These are phyloP conservation scores for Talaromyces sp. DNA, from an alignment of 2,329 filamentous ascomycete species.

Conservation along the genomic window DNA sequence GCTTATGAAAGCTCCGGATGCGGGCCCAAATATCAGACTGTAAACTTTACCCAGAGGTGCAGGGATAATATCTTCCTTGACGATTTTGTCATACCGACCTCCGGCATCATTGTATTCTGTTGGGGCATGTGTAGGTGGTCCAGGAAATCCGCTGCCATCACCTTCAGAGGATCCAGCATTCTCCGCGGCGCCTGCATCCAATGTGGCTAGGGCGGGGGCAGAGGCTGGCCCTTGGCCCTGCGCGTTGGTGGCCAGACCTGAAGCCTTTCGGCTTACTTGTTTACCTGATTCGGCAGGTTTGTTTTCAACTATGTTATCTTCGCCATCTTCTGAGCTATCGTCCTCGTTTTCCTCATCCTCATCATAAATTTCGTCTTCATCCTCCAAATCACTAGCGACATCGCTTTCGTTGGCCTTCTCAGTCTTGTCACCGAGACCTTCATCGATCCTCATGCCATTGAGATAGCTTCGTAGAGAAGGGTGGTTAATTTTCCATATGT, in stretches of 20 bases:
- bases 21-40: constrained; percentile 76
- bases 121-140: constrained; percentile 71
- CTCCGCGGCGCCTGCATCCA: constrained; percentile 44
- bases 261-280: constrained; percentile 65
- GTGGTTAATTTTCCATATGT: constrained; percentile 97
- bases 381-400: constrained; percentile 69
- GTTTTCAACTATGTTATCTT: constrained; percentile 51
- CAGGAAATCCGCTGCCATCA: constrained; percentile 65
- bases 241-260: constrained; percentile 42
- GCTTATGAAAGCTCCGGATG: constrained; percentile 73
- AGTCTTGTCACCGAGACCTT: constrained; percentile 81
- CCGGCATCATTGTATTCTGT: constrained; percentile 79
- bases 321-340: constrained; percentile 57
- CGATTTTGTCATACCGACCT: constrained; percentile 75
- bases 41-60: constrained; percentile 92
- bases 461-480: constrained; percentile 85
- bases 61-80: constrained; percentile 80
- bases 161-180: constrained; percentile 36
- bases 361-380: constrained; percentile 59
- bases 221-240: constrained; percentile 31
- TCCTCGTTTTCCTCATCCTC: constrained; percentile 50
- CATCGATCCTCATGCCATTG: constrained; percentile 78
- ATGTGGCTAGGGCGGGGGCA: constrained; percentile 27
- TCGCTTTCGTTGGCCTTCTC: constrained; percentile 70
- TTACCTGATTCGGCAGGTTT: constrained; percentile 46